Conservation (phyloP, 1,139 yeast species). For the Suhomyces wounanorum region DNA sequence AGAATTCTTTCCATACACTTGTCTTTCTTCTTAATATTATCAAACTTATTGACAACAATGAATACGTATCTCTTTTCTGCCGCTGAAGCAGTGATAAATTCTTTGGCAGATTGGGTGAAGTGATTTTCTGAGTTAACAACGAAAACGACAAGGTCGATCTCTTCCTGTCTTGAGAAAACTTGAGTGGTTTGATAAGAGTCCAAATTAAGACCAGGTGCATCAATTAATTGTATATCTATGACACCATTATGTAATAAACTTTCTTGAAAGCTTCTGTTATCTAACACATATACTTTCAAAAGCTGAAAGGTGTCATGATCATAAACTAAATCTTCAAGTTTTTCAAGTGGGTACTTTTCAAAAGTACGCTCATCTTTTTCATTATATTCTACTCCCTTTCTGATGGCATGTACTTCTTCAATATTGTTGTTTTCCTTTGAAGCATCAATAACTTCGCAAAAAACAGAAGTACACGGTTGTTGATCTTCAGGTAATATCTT, state of each 20-base stretch:
- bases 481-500: slow-evolving; percentile 91
- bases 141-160: slow-evolving; percentile 92
- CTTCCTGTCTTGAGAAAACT: slow-evolving; percentile 94
- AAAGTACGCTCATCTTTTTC: slow-evolving; percentile 67
- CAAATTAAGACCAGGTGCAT: slow-evolving; percentile 95
- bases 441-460: slow-evolving; percentile 91
- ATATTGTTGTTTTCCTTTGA: slow-evolving; percentile 63
- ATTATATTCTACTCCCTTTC: slow-evolving; percentile 59
- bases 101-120: slow-evolving; percentile 91
- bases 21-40: slow-evolving; percentile 75
- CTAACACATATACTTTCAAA: slow-evolving; percentile 80
- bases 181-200: slow-evolving; percentile 95
- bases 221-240: slow-evolving; percentile 88
- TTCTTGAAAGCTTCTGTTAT: slow-evolving; percentile 65
- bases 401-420: slow-evolving; percentile 96
- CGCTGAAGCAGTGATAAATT: slow-evolving; percentile 88
- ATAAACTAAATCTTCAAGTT: slow-evolving; percentile 70
- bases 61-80: slow-evolving; percentile 89
- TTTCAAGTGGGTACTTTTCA: slow-evolving; percentile 52
- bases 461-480: slow-evolving; percentile 96
- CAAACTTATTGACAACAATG: slow-evolving; percentile 92
- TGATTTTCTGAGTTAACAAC: slow-evolving; percentile 97
- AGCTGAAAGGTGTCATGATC: slow-evolving; percentile 72
- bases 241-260: slow-evolving; percentile 86
- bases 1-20: slow-evolving; percentile 75